A percentile compares a stretch with the other conserved stretches of the same genome.
These are phyloP conservation scores for Gonapodya sp. DNA, from an alignment of 192 early-diverging fungal species.

Conservation along the genomic window DNA sequence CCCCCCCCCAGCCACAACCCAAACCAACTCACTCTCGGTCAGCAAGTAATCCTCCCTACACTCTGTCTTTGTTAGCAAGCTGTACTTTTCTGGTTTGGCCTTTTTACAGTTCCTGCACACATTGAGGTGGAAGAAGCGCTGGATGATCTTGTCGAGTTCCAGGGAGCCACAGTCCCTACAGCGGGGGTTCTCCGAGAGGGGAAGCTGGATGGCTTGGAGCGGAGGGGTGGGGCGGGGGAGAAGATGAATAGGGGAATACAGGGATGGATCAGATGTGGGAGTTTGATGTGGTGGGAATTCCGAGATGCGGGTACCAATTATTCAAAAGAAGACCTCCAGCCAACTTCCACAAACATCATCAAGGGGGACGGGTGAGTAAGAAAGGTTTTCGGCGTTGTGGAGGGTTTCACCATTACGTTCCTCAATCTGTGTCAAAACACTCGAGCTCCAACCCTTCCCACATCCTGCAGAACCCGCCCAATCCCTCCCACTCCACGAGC, in stretches of 20 bases:
- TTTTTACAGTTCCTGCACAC: constrained; percentile 75
- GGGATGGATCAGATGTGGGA: constrained; percentile 14
- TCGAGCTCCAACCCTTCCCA: too few relatives aligned
- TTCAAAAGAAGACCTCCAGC: too few relatives aligned
- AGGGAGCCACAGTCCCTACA: constrained; percentile 77
- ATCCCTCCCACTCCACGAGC: too few relatives aligned
- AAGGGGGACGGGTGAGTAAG: too few relatives aligned
- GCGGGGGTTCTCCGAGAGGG: constrained; percentile 46
- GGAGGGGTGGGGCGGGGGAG: too few relatives aligned
- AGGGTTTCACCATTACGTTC: too few relatives aligned
- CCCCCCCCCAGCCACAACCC: too few relatives aligned
- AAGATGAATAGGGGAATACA: constrained; percentile 1
- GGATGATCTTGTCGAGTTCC: constrained; percentile 69
- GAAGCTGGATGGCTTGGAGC: constrained; percentile 35
- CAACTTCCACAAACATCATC: too few relatives aligned
- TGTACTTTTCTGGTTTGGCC: constrained; percentile 72
- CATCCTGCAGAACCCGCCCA: too few relatives aligned
- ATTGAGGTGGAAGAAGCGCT: constrained; percentile 57
- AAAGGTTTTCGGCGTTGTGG: too few relatives aligned
- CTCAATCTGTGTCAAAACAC: too few relatives aligned
- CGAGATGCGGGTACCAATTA: background rate
- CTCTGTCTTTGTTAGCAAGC: constrained; percentile 93
- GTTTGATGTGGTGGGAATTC: constrained; percentile 11
- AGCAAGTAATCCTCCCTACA: constrained; percentile 87
- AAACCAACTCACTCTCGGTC: constrained; percentile 66